A percentile compares a stretch with the other conserved stretches of the same genome.
Conservation (phyloP, 106 monocot genomes). For the Dioscorea alata region DNA sequence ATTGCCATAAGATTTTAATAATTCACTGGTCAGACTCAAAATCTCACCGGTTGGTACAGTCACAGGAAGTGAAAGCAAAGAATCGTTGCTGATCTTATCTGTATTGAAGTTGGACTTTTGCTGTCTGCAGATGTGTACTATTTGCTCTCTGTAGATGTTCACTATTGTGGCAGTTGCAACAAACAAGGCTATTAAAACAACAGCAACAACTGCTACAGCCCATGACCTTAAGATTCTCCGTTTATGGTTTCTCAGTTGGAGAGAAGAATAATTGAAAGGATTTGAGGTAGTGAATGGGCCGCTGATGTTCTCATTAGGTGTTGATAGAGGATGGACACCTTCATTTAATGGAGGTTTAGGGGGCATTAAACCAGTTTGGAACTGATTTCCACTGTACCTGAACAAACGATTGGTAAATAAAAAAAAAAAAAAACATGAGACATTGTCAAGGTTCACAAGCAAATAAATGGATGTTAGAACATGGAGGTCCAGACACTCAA, state of each 20-base stretch:
- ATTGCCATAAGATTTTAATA: too few relatives aligned
- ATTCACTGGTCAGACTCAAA: not conserved
- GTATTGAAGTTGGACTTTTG: not conserved
- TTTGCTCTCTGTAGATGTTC: slow-evolving; percentile 5
- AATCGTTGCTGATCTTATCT: slow-evolving; percentile 10
- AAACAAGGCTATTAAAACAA: slow-evolving; percentile 15
- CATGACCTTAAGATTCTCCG: slow-evolving; percentile 2
- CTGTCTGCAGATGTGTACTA: slow-evolving; percentile 1
- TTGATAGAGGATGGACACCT: slow-evolving; percentile 7
- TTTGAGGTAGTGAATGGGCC: slow-evolving; percentile 5
- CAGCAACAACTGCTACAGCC: slow-evolving; percentile 6
- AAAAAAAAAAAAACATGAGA: not conserved
- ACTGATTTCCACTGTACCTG: slow-evolving; percentile 59
- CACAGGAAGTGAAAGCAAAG: slow-evolving; percentile 21
- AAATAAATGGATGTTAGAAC: not conserved
- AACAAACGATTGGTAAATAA: not conserved
- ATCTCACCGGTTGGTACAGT: slow-evolving; percentile 24
- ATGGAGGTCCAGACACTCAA: not conserved
- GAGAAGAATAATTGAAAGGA: slow-evolving; percentile 10
- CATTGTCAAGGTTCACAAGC: not conserved
- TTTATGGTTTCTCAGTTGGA: not conserved
- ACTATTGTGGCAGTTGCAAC: slow-evolving; percentile 3
- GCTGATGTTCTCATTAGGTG: slow-evolving; percentile 23
- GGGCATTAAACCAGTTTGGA: slow-evolving; percentile 21
- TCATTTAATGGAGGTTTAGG: slow-evolving; percentile 4